These are phyloP conservation scores for Gossypium rotundifolium DNA, from an alignment of 345 rosid species.

Conservation along the genomic window DNA sequence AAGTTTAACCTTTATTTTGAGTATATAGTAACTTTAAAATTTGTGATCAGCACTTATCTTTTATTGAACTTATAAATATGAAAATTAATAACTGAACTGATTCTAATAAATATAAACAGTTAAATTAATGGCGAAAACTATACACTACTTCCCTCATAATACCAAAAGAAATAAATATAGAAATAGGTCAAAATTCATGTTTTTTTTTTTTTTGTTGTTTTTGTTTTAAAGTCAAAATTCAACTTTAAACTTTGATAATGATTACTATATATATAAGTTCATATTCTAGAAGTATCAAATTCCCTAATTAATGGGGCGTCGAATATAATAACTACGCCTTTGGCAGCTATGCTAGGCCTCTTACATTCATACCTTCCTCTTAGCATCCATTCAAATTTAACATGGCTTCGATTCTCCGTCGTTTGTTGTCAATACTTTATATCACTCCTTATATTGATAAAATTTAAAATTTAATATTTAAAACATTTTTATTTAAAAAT, in stretches of 20 bases:
- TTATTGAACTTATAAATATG: too few species aligned
- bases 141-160: too few species aligned
- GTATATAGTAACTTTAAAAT: accelerated
- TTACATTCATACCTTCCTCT: not conserved
- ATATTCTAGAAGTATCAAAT: not conserved
- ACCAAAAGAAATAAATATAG: not conserved
- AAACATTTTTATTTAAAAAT: too few species aligned
- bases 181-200: not conserved
- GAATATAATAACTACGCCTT: not conserved
- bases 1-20: accelerated
- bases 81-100: too few species aligned
- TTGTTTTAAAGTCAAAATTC: not conserved
- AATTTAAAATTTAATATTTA: too few species aligned
- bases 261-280: not conserved
- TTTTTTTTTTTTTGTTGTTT: not conserved
- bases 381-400: not conserved
- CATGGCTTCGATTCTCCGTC: not conserved
- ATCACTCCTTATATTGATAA: too few species aligned
- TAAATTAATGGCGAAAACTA: too few species aligned
- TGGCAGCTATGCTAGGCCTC: not conserved
- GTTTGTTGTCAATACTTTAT: not conserved
- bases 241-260: not conserved
- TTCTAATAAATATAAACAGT: too few species aligned
- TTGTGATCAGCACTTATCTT: accelerated
- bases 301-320: not conserved